Evolutionary conservation across 2,329 filamentous ascomycete genomes (phyloP), one percentile per base, ranked within the genome.

Genomic region (Mariannaea elegans): DNA sequence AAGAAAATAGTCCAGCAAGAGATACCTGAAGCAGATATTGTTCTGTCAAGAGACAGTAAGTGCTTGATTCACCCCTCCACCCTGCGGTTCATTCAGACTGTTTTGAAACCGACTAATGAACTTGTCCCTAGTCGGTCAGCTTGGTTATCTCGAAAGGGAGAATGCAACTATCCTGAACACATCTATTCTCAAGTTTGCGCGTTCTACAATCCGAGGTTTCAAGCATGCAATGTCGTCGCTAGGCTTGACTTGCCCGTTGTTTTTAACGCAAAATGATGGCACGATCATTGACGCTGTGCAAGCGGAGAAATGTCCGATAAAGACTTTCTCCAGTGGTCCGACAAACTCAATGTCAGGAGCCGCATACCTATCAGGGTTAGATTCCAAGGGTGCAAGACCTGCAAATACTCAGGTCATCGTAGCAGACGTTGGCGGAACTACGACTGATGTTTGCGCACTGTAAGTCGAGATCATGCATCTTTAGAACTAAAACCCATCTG

Each of bases 391-490:
- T 71, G 6, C 72, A 78, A 47, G 73, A 77, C n/a, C 51, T 49
- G 10, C 39, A 58, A 32, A 36, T n/a, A n/a, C n/a, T n/a, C n/a
- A 48, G 7, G 34, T 80, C 59, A 83, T 89, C 74, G 86, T 90
- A 0, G 82, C 88, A 2, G 87, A 90, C 65, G 84, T 90, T 49
- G 87, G 87, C 2, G 87, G 87, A 2, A 90, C 87, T 0, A 89
- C 87, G 0, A 84, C 86, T 0, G 87, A 90, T 8, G 83, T 88
- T 12, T 86, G 87, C 0, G 71, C 87, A 1, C 71, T 90, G n/a
- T n/a, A n/a, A n/a, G n/a, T n/a, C n/a, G n/a, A n/a, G n/a, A n/a
- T n/a, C n/a, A n/a, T n/a, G n/a, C n/a, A n/a, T n/a, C n/a, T n/a
- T n/a, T n/a, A n/a, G n/a, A n/a, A n/a, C n/a, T n/a, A n/a, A n/a